phyloP scores from a whole-genome alignment of 1,284 basidiomycete genomes.

The Microbotryum scabiosae region DNA sequence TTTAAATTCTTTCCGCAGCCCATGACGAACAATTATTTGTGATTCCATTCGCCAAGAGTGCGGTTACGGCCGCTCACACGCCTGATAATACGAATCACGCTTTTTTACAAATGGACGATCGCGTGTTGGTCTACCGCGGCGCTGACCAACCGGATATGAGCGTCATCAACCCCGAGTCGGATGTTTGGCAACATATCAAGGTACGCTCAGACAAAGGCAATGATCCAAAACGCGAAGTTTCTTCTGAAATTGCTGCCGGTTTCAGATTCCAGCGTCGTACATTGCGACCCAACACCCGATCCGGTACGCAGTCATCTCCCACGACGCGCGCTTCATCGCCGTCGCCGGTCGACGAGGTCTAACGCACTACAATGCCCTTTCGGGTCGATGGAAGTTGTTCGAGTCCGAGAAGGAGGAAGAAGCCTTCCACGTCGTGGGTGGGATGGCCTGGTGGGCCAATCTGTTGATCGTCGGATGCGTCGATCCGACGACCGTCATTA shows the following conservation, averaged over 20 bases:
- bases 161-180: slow-evolving; percentile 96
- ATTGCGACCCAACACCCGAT: slow-evolving; percentile 90
- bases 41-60: slow-evolving; percentile 90
- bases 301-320: slow-evolving; percentile 81
- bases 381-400: slow-evolving; percentile 93
- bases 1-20: slow-evolving; percentile 3
- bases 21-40: slow-evolving; percentile 59
- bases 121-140: slow-evolving; percentile 89
- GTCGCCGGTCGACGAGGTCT: slow-evolving; percentile 85
- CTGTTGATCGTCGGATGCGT: slow-evolving; percentile 70
- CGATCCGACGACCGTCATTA: not conserved
- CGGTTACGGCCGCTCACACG: slow-evolving; percentile 80
- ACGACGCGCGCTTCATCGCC: slow-evolving; percentile 84
- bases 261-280: slow-evolving; percentile 85
- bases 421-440: slow-evolving; percentile 79
- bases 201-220: too few relatives aligned
- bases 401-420: slow-evolving; percentile 76
- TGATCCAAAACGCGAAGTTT: too few relatives aligned
- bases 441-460: slow-evolving; percentile 94
- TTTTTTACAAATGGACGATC: slow-evolving; percentile 90
- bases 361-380: slow-evolving; percentile 85
- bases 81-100: slow-evolving; percentile 92
- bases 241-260: too few relatives aligned
- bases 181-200: slow-evolving; percentile 95
- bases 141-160: slow-evolving; percentile 97